Evolutionary conservation across 2,329 filamentous ascomycete genomes (phyloP).

Genomic region (Cytospora paraplurivora): DNA sequence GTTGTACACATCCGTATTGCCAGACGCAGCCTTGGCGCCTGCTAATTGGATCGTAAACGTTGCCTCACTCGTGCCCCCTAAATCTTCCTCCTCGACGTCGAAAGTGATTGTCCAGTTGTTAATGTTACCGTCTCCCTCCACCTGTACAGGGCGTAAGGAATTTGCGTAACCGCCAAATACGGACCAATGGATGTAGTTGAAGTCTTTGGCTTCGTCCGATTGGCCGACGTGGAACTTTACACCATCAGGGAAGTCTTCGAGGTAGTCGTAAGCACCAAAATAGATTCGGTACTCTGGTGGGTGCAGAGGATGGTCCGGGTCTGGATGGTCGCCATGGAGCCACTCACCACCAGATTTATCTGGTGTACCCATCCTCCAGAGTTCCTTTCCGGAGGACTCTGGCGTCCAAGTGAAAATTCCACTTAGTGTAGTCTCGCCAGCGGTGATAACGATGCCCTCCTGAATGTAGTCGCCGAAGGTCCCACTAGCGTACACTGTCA

Average conservation of each 20-base stretch:
- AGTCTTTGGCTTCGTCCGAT: constrained; percentile 49
- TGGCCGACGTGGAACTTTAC: constrained; percentile 59
- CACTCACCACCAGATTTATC: constrained; percentile 65
- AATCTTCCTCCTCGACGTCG: constrained; percentile 45
- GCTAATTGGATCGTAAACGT: constrained; percentile 66
- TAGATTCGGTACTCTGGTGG: constrained; percentile 64
- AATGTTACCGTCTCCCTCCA: constrained; percentile 48
- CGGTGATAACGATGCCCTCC: constrained; percentile 50
- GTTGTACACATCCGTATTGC: constrained; percentile 63
- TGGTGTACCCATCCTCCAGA: constrained; percentile 65
- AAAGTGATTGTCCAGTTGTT: constrained; percentile 64
- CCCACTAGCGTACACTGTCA: constrained; percentile 64
- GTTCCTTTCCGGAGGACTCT: constrained; percentile 58
- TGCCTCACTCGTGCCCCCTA: constrained; percentile 48
- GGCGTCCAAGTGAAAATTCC: constrained; percentile 44
- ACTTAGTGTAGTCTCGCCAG: constrained; percentile 39
- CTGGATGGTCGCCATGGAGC: constrained; percentile 55
- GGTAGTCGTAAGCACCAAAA: constrained; percentile 62
- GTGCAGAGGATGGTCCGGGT: constrained; percentile 50
- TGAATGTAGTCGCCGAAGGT: constrained; percentile 62
- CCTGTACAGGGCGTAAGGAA: constrained; percentile 45
- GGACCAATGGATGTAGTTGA: constrained; percentile 69
- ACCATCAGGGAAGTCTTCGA: constrained; percentile 59
- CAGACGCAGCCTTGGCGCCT: constrained; percentile 62
- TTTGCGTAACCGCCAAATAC: constrained; percentile 61